A percentile compares a stretch with the other conserved stretches of the same genome.
Conservation (phyloP, 345 rosid genomes). For the Conringia planisiliqua region DNA sequence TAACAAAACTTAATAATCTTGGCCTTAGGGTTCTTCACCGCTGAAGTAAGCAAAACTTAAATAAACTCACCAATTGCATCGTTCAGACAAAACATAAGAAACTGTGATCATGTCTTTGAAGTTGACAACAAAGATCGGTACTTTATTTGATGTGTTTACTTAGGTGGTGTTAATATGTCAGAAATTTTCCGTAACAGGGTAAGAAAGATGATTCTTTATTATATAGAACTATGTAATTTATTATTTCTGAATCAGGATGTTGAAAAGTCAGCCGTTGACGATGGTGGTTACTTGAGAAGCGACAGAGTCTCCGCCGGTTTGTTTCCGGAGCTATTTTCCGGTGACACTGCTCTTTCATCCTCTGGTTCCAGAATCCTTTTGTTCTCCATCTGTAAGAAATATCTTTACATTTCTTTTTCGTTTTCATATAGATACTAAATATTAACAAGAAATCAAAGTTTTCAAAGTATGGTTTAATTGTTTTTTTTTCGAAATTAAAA, state of each 20-base stretch:
- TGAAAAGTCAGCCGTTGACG: not conserved
- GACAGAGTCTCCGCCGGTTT: not conserved
- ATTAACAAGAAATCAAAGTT: not conserved
- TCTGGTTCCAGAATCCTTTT: not conserved
- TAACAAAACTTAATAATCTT: not conserved
- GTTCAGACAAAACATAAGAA: not conserved
- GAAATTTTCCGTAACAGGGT: not conserved
- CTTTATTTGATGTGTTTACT: not conserved
- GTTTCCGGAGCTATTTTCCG: not conserved
- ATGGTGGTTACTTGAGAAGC: not conserved
- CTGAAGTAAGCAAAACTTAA: not conserved
- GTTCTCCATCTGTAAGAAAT: slow-evolving; percentile 20
- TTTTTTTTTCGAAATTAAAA: too few relatives aligned
- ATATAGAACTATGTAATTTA: too few relatives aligned
- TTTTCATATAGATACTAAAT: not conserved
- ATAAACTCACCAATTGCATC: not conserved
- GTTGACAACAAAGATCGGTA: not conserved
- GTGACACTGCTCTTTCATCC: not conserved
- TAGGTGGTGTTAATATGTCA: too few relatives aligned
- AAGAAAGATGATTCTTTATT: not conserved
- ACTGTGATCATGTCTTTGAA: not conserved
- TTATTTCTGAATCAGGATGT: not conserved
- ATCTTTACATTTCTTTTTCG: not conserved
- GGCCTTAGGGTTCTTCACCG: not conserved
- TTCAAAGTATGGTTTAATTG: not conserved